Evolutionary conservation across 2,329 filamentous ascomycete genomes (phyloP).

Genomic region (Knufia fluminis): DNA sequence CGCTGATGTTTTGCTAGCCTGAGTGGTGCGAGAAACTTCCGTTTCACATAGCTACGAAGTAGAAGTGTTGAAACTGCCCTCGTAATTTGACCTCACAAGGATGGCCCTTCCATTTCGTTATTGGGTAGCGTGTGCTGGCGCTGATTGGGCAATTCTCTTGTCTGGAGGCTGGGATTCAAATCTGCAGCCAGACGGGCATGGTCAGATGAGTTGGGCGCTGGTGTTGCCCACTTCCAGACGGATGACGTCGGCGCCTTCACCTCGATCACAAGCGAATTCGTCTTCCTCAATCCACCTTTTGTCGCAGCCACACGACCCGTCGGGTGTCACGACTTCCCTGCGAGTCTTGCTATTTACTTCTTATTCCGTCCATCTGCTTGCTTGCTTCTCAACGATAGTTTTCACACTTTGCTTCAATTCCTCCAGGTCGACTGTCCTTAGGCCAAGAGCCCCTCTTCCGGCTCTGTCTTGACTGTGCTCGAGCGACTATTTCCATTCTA

Average conservation of each 20-base stretch:
- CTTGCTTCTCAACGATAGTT: too few relatives aligned
- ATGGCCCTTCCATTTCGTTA: too few relatives aligned
- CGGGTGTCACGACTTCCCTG: not conserved
- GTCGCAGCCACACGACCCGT: not conserved
- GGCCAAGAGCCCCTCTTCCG: not conserved
- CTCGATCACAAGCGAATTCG: not conserved
- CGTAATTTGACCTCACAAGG: too few relatives aligned
- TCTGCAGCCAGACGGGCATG: too few relatives aligned
- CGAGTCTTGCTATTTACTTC: too few relatives aligned
- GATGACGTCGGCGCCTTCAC: constrained; percentile 3
- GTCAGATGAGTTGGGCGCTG: constrained; percentile 1
- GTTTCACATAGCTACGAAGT: too few relatives aligned
- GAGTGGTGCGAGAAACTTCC: too few relatives aligned
- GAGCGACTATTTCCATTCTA: not conserved
- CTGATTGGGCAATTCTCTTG: not conserved
- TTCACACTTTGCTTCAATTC: not conserved
- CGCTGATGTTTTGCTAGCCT: too few relatives aligned
- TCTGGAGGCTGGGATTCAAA: not conserved
- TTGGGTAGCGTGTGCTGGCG: not conserved
- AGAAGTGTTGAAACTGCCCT: too few relatives aligned
- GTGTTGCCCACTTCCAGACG: constrained; percentile 1
- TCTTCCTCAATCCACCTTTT: not conserved
- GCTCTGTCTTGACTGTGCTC: not conserved
- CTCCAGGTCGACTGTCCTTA: too few relatives aligned
- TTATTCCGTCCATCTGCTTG: not conserved